Evolutionary conservation across 2,329 filamentous ascomycete genomes (phyloP).

Genomic region (Aspergillus piperis): DNA sequence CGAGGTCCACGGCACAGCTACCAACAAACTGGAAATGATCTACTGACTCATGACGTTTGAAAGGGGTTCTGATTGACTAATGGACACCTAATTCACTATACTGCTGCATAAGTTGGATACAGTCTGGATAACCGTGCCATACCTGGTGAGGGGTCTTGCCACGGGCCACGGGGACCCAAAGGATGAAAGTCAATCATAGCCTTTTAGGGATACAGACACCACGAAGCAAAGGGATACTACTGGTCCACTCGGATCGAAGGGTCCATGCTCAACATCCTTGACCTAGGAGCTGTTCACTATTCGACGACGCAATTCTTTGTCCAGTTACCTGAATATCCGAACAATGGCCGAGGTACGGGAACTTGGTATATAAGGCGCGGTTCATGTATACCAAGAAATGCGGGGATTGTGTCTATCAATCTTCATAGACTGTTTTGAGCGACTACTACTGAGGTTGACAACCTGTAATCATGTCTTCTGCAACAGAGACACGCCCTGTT

Average conservation of each 20-base stretch:
- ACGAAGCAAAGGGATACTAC: too few relatives aligned
- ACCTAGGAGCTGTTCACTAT: too few relatives aligned
- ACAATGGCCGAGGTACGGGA: too few relatives aligned
- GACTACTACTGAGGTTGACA: neutral
- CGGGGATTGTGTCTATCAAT: neutral
- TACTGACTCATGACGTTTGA: neutral
- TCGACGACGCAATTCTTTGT: too few relatives aligned
- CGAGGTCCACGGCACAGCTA: neutral
- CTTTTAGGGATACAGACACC: neutral
- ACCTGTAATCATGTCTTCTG: neutral
- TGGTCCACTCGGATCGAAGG: too few relatives aligned
- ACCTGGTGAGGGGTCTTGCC: neutral
- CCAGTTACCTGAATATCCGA: too few relatives aligned
- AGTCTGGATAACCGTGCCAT: neutral
- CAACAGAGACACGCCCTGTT: conserved; percentile 24
- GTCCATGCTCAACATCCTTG: too few relatives aligned
- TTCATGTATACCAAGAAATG: too few relatives aligned
- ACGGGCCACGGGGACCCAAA: neutral
- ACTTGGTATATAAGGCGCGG: too few relatives aligned
- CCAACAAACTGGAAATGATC: neutral
- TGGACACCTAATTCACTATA: neutral
- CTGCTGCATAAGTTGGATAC: neutral
- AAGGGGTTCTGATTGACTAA: too few relatives aligned
- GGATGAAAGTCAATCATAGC: neutral
- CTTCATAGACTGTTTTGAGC: neutral